Percentiles rank a stretch among this genome's conserved stretches.
These are phyloP conservation scores for Pelargonium nanum DNA, from an alignment of 345 rosid genomes.

Conservation along the genomic window DNA sequence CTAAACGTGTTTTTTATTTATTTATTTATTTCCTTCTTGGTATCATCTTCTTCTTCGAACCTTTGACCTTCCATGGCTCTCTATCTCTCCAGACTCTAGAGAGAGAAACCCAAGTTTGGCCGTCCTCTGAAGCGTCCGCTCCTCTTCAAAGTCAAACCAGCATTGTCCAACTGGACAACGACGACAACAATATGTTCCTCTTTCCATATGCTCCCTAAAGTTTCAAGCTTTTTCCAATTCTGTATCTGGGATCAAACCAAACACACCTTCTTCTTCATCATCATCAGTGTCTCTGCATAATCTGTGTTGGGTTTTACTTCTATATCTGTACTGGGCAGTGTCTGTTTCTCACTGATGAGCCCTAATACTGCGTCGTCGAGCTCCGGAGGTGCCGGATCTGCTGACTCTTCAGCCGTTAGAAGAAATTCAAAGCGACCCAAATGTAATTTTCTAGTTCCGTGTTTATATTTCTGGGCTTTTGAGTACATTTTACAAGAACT, in stretches of 20 bases:
- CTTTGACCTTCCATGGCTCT: too few relatives aligned
- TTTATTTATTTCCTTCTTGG: too few relatives aligned
- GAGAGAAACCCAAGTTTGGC: not conserved
- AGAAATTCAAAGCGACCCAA: constrained; percentile 88
- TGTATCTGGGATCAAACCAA: too few relatives aligned
- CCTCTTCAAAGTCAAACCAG: not conserved
- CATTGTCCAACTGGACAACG: not conserved
- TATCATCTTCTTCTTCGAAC: too few relatives aligned
- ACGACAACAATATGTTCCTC: not conserved
- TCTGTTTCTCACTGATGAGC: constrained; percentile 34
- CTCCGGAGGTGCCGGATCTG: constrained; percentile 58
- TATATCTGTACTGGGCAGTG: not conserved
- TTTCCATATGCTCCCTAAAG: not conserved
- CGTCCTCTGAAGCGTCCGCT: not conserved
- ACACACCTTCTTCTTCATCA: too few relatives aligned
- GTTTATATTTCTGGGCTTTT: not conserved
- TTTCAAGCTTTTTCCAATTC: not conserved
- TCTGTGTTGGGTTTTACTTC: too few relatives aligned
- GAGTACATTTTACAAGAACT: not conserved
- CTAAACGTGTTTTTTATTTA: not conserved
- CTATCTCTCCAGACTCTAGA: not conserved
- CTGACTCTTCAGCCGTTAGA: constrained; percentile 61
- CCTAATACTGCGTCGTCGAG: constrained; percentile 57
- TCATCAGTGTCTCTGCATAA: too few relatives aligned
- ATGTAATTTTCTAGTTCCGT: constrained; percentile 32